These are phyloP conservation scores for Scytalidium sp. DNA, from an alignment of 2,329 filamentous ascomycete species.

Conservation along the genomic window DNA sequence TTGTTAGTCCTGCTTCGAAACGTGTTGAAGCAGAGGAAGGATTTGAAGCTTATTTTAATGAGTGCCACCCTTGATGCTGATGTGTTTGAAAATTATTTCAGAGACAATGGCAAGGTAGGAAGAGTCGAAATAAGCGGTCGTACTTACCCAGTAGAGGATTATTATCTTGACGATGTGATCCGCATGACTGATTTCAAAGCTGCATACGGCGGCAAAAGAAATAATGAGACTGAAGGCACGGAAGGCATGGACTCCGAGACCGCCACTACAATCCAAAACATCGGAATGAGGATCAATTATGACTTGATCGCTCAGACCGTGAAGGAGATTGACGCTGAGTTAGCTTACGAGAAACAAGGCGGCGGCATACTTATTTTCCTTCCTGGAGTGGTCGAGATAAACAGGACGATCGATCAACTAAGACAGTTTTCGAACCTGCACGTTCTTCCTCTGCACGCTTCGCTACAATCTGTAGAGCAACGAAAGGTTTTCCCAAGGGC, in stretches of 20 bases:
- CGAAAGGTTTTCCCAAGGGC: conserved; percentile 77
- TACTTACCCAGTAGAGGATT: conserved; percentile 86
- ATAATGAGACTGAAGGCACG: conserved; percentile 40
- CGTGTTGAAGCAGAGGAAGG: conserved; percentile 69
- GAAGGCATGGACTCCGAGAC: conserved; percentile 52
- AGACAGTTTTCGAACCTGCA: conserved; percentile 65
- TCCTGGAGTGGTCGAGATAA: conserved; percentile 89
- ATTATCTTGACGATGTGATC: conserved; percentile 85
- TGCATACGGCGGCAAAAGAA: conserved; percentile 32
- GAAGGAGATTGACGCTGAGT: conserved; percentile 73
- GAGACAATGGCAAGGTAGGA: conserved; percentile 66
- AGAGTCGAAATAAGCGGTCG: conserved; percentile 83
- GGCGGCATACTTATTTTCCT: conserved; percentile 96
- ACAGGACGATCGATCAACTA: conserved; percentile 69
- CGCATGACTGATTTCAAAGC: conserved; percentile 71
- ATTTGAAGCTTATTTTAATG: conserved; percentile 92
- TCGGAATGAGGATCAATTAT: conserved; percentile 89
- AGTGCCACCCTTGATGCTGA: conserved; percentile 90
- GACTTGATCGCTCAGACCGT: conserved; percentile 79
- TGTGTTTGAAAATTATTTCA: conserved; percentile 83
- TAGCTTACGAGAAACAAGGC: conserved; percentile 60
- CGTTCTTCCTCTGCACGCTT: conserved; percentile 86
- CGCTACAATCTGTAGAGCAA: conserved; percentile 84
- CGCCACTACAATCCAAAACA: conserved; percentile 66
- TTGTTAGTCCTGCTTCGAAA: conserved; percentile 83